Conservation (phyloP, 2,329 filamentous ascomycete genomes). For the Talaromyces sp. region DNA sequence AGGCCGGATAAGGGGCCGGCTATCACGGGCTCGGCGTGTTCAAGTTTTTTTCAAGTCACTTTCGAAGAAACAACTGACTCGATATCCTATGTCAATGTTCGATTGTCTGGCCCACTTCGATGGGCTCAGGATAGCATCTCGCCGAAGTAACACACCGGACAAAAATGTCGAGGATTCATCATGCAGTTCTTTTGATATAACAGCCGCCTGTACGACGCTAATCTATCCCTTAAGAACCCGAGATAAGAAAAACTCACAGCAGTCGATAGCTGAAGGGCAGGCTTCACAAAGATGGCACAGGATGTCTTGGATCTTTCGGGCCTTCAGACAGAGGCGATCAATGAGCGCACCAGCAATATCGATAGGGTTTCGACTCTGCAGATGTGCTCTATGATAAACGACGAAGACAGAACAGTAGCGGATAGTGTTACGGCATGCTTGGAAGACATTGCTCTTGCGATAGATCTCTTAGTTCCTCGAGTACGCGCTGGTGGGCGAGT, state of each 20-base stretch:
- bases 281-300: constrained; percentile 13
- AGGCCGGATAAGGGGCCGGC: constrained; percentile 9
- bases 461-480: constrained; percentile 34
- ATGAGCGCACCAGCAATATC: constrained; percentile 36
- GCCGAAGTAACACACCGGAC: not conserved
- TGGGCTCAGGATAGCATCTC: not conserved
- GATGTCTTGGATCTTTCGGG: constrained; percentile 30
- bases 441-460: constrained; percentile 34
- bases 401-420: constrained; percentile 37
- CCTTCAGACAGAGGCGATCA: constrained; percentile 42
- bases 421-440: constrained; percentile 34
- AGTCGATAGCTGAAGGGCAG: not conserved
- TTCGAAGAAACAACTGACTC: not conserved
- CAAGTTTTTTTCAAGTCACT: not conserved
- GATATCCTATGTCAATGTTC: not conserved
- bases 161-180: not conserved
- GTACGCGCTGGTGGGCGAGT: constrained; percentile 38
- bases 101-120: not conserved
- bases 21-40: not conserved
- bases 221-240: not conserved
- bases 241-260: not conserved
- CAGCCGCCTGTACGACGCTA: not conserved
- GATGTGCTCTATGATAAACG: constrained; percentile 42
- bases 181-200: constrained; percentile 2
- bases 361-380: constrained; percentile 40